Percentiles rank a stretch among this genome's conserved stretches.
phyloP scores from a whole-genome alignment of 2,329 filamentous ascomycete genomes.

The Xylaria sp. region DNA sequence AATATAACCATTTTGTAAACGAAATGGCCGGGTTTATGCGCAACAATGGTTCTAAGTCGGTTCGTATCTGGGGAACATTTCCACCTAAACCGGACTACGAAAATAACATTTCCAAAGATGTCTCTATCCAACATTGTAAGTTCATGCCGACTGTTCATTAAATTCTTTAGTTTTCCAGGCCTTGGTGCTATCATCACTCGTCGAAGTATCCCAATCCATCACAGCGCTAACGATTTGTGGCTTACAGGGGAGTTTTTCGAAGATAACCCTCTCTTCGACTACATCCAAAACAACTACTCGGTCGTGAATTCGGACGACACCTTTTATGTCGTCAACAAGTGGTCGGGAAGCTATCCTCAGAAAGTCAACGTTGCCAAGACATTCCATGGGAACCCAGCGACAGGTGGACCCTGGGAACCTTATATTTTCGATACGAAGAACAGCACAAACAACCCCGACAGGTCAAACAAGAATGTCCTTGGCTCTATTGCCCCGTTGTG shows the following conservation, averaged over 20 bases:
- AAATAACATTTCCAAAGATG: slow-evolving; percentile 56
- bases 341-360: slow-evolving; percentile 57
- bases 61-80: slow-evolving; percentile 67
- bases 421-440: slow-evolving; percentile 62
- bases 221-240: slow-evolving; percentile 14
- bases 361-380: slow-evolving; percentile 58
- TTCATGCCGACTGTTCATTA: no score
- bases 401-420: slow-evolving; percentile 58
- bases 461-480: slow-evolving; percentile 53
- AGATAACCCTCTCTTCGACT: slow-evolving; percentile 59
- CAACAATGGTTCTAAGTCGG: slow-evolving; percentile 53
- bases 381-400: slow-evolving; percentile 56
- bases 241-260: slow-evolving; percentile 59
- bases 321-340: slow-evolving; percentile 63
- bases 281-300: slow-evolving; percentile 57
- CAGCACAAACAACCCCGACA: slow-evolving; percentile 57
- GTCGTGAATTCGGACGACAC: slow-evolving; percentile 65
- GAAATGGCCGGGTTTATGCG: slow-evolving; percentile 60
- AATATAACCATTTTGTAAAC: slow-evolving; percentile 65
- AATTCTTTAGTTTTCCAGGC: not conserved
- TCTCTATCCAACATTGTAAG: slow-evolving; percentile 63
- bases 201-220: not conserved
- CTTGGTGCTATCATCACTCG: not conserved
- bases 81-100: slow-evolving; percentile 55
- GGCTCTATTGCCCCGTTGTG: slow-evolving; percentile 62